Evolutionary conservation across 441 rosid species (phyloP), one percentile per base, ranked within the genome.

Genomic region (Dalechampia spathulata): DNA sequence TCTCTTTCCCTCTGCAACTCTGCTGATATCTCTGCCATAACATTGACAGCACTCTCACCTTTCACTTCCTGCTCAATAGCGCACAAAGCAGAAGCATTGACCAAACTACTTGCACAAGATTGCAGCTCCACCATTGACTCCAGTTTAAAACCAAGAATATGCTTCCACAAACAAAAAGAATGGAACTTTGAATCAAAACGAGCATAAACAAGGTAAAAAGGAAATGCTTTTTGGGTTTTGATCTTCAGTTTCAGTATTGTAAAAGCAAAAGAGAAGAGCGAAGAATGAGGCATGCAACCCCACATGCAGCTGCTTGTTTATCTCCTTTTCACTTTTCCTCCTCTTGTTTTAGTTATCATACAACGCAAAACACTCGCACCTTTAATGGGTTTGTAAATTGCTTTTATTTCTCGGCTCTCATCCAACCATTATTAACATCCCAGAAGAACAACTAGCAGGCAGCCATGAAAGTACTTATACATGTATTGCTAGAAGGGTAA

Each of bases 1-100:
- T 62, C 74, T 51, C 72, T 79, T 64, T 82, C 84, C 42, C 70
- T 69, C 44, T 69, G 68, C 43, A 82, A 66, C 67, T 82, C 79
- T 10, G 73, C 73, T 39, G 71, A 71, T 41, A 81, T 70, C 70
- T 74, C 71, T 34, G 80, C 73, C 49, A 71, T 38, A 40, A 52
- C 36, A 60, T 47, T 65, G 7, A 26, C 70, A 65, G 41, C 47
- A 28, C 55, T 58, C 27, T 73, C 80, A 63, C 49, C 70, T 53
- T 71, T 72, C 63, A 58, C 63, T 49, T 63, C 74, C 53, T 76
- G 56, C 73, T 71, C 82, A 52, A 77, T 78, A 27, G 70, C 65
- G 59, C 73, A 66, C 52, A 82, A 53, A 58, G 82, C 75, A 49
- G 81, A 63, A 37, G 70, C 75, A 67, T 71, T 71, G 42, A 69